Evolutionary conservation across 2,329 filamentous ascomycete species (phyloP).

Genomic region (Aspergillus novofumigatus): DNA sequence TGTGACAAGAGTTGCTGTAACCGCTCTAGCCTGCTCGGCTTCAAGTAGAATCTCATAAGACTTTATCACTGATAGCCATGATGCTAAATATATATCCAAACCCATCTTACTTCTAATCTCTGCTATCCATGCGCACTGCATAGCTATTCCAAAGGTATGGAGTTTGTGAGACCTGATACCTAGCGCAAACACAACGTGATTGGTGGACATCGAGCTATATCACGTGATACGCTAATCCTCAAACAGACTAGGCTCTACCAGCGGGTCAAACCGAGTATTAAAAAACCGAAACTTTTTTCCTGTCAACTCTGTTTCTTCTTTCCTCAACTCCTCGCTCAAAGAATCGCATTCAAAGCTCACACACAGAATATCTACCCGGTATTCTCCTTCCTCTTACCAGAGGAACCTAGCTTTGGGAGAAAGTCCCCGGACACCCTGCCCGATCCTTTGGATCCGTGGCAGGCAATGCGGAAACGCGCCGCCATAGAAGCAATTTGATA

Average conservation of each 20-base stretch:
- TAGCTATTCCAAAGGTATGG: background rate
- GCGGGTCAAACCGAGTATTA: slow-evolving; percentile 13
- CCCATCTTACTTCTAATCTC: background rate
- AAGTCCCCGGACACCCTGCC: slow-evolving; percentile 96
- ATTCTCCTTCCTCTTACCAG: slow-evolving; percentile 35
- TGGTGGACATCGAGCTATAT: background rate
- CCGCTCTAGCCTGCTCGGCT: background rate
- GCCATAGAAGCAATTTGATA: slow-evolving; percentile 90
- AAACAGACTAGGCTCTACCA: slow-evolving; percentile 14
- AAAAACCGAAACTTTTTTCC: slow-evolving; percentile 20
- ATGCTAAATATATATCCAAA: background rate
- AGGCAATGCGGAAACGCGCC: slow-evolving; percentile 91
- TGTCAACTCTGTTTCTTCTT: slow-evolving; percentile 35
- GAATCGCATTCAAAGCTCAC: slow-evolving; percentile 99
- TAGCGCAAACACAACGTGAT: background rate
- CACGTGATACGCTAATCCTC: slow-evolving; percentile 4
- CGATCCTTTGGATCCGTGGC: slow-evolving; percentile 30
- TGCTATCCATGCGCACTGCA: background rate
- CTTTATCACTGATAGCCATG: background rate
- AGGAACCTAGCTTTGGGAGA: slow-evolving; percentile 83
- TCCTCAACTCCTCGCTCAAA: slow-evolving; percentile 87
- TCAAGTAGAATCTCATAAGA: background rate
- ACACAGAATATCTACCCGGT: slow-evolving; percentile 59
- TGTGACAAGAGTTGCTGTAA: background rate
- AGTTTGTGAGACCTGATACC: background rate